These are phyloP conservation scores for Aspergillus indologenus DNA, from an alignment of 495 filamentous ascomycete species.

Conservation along the genomic window DNA sequence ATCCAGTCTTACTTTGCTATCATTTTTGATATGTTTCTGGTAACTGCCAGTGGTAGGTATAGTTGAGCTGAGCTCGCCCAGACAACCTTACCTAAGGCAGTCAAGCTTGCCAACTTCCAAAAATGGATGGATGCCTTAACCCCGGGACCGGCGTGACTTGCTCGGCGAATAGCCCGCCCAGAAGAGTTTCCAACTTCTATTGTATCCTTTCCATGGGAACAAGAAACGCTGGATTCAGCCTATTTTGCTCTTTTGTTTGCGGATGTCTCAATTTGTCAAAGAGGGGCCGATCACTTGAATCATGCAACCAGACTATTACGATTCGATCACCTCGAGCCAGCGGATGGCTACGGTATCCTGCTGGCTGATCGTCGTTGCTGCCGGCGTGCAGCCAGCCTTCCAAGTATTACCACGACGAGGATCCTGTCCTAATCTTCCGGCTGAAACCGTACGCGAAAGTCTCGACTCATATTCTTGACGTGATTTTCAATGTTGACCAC, in stretches of 20 bases:
- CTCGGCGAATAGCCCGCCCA: too few relatives aligned
- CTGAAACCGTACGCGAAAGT: too few relatives aligned
- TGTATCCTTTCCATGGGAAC: too few relatives aligned
- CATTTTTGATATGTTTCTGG: too few relatives aligned
- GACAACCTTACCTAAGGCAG: too few relatives aligned
- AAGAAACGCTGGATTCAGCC: too few relatives aligned
- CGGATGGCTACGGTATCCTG: not conserved
- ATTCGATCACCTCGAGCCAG: not conserved
- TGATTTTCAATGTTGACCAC: not conserved
- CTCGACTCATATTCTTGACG: not conserved
- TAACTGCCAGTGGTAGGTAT: not conserved
- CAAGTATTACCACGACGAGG: not conserved
- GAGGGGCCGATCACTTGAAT: not conserved
- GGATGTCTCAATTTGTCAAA: not conserved
- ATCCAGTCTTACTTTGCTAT: not conserved
- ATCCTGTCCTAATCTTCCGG: not conserved
- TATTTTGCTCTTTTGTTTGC: too few relatives aligned
- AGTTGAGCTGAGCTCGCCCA: too few relatives aligned
- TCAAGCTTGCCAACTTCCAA: too few relatives aligned
- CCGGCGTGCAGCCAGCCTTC: not conserved
- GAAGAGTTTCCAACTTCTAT: too few relatives aligned
- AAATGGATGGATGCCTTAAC: too few relatives aligned
- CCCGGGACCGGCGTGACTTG: too few relatives aligned
- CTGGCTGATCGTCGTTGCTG: not conserved
- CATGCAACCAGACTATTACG: not conserved